A percentile compares a stretch with the other conserved stretches of the same genome.
Evolutionary conservation across 2,329 filamentous ascomycete genomes (phyloP).

Genomic region (Lasiodiplodia gonubiensis): DNA sequence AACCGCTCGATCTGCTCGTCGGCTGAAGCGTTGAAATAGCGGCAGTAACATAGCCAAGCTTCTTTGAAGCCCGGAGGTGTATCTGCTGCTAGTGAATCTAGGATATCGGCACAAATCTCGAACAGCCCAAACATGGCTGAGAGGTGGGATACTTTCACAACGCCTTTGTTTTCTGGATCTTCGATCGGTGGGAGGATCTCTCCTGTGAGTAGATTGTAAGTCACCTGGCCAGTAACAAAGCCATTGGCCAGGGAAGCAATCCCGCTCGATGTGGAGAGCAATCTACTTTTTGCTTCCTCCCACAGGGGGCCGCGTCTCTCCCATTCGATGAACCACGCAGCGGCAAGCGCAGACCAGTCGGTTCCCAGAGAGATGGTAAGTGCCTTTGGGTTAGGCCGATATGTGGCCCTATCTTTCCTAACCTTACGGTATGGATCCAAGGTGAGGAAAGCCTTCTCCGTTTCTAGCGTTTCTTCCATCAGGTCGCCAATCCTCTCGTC

Average conservation of each 20-base stretch:
- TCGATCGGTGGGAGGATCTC: conserved; percentile 59
- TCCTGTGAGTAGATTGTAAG: conserved; percentile 59
- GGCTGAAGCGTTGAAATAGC: conserved; percentile 59
- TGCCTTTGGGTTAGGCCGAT: conserved; percentile 45
- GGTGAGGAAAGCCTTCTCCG: conserved; percentile 58
- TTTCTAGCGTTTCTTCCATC: conserved; percentile 58
- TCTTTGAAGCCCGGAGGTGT: conserved; percentile 57
- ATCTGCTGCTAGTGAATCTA: conserved; percentile 56
- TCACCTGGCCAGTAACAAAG: conserved; percentile 59
- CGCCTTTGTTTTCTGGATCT: conserved; percentile 59
- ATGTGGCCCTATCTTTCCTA: conserved; percentile 46
- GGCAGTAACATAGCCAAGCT: conserved; percentile 66
- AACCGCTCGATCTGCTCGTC: conserved; percentile 61
- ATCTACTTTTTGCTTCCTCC: conserved; percentile 59
- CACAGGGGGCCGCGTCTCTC: conserved; percentile 61
- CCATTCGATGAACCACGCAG: conserved; percentile 65
- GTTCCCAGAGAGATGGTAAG: conserved; percentile 62
- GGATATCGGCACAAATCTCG: conserved; percentile 63
- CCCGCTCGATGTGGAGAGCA: conserved; percentile 56
- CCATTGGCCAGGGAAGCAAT: conserved; percentile 63
- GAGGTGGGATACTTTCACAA: conserved; percentile 61
- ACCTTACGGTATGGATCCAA: conserved; percentile 67
- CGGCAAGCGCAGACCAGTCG: conserved; percentile 64
- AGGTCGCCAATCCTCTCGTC: conserved; percentile 64
- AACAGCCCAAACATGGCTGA: conserved; percentile 64